A percentile compares a stretch with the other conserved stretches of the same genome.
Conservation (phyloP, 2,329 filamentous ascomycete genomes). For the Colletotrichum nymphaeae region DNA sequence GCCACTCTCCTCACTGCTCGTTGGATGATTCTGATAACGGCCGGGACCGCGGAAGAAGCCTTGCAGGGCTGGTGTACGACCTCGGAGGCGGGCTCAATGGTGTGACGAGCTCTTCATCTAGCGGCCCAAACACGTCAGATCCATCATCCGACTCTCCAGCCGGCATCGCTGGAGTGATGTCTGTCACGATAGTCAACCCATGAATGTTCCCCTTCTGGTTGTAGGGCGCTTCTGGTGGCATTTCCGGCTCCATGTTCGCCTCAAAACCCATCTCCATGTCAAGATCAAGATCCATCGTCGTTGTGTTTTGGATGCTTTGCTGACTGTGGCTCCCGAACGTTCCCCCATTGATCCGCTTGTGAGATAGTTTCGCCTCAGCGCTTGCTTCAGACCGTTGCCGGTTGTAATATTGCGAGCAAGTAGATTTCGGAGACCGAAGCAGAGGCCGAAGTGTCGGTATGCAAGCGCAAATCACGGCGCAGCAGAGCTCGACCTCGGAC, state of each 20-base stretch:
- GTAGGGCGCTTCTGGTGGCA: background rate
- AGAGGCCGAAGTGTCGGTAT: slow-evolving; percentile 32
- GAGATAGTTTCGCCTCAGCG: background rate
- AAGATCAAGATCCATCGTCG: background rate
- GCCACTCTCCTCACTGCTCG: background rate
- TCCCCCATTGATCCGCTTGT: slow-evolving; percentile 1
- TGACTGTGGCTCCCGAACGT: slow-evolving; percentile 22
- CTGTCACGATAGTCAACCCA: background rate
- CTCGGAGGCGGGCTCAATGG: slow-evolving; percentile 31
- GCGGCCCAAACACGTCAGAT: slow-evolving; percentile 2
- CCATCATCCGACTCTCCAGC: slow-evolving; percentile 24
- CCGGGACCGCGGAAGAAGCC: background rate
- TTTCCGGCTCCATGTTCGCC: background rate
- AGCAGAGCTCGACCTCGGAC: slow-evolving; percentile 25
- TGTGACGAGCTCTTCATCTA: slow-evolving; percentile 16
- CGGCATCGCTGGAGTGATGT: slow-evolving; percentile 11
- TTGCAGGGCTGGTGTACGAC: slow-evolving; percentile 9
- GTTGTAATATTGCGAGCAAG: background rate
- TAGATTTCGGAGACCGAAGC: background rate
- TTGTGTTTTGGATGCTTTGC: slow-evolving; percentile 9
- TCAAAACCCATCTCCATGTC: background rate
- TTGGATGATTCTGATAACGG: background rate
- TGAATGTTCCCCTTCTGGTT: background rate
- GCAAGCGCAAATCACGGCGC: slow-evolving; percentile 25
- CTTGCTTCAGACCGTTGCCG: background rate